A percentile compares a stretch with the other conserved stretches of the same genome.
phyloP scores from a whole-genome alignment of 2,329 filamentous ascomycete genomes.

The Cladophialophora carrionii region DNA sequence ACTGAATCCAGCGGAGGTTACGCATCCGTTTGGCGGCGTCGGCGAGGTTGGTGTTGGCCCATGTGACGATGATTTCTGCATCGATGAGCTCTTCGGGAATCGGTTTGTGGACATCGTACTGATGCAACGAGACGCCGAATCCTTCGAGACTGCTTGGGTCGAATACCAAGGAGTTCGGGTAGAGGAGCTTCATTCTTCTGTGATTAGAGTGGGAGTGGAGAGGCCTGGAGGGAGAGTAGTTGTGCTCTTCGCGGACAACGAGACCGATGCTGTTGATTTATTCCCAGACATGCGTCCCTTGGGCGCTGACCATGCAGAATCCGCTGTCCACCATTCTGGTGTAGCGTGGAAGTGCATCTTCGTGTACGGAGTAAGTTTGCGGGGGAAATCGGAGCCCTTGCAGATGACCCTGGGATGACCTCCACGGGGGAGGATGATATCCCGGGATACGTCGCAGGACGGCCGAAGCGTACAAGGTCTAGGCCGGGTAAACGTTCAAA shows the following conservation, averaged over 20 bases:
- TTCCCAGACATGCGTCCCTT: neutral
- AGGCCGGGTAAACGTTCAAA: slow-evolving; percentile 7
- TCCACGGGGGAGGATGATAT: neutral
- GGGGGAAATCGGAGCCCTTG: slow-evolving; percentile 10
- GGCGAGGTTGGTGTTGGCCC: slow-evolving; percentile 65
- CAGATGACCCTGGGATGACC: neutral
- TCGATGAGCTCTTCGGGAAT: slow-evolving; percentile 63
- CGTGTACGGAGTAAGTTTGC: neutral
- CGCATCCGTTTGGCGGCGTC: slow-evolving; percentile 60
- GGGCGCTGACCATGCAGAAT: neutral
- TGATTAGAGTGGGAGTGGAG: too few relatives aligned
- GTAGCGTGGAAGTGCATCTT: neutral
- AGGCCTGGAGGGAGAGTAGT: neutral
- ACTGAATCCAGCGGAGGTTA: slow-evolving; percentile 67
- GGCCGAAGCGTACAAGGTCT: neutral
- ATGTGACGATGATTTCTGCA: slow-evolving; percentile 64
- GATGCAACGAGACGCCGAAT: slow-evolving; percentile 58
- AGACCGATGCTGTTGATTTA: neutral
- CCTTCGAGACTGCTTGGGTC: slow-evolving; percentile 60
- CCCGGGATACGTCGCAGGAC: neutral
- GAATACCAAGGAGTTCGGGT: slow-evolving; percentile 65
- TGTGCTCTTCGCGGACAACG: neutral
- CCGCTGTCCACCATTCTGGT: neutral
- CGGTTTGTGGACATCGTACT: slow-evolving; percentile 61
- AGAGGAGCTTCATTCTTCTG: slow-evolving; percentile 61